Base-by-base conservation (phyloP, 108 stramenopile species). In the Cyclotella cryptica region DNA sequence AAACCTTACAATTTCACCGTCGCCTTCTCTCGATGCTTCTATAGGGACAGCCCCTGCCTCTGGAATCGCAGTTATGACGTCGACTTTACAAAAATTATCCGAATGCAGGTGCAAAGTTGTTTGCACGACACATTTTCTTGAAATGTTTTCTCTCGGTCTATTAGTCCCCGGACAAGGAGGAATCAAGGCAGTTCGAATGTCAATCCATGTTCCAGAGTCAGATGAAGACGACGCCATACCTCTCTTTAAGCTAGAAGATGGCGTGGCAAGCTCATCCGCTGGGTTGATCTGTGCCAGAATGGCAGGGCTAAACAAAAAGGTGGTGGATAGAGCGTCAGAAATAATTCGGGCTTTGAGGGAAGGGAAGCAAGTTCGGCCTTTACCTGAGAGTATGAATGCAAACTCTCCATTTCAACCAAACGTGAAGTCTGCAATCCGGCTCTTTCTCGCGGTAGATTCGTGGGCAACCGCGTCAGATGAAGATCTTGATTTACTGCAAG, bases 101-200 rank as follows among this genome's bases (percentile, higher is more conserved):
- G 58, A 67, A 35, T 83, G 72, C 44, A 82, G 81, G 26, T 93
- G 90, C 83, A 88, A 89, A 59, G 86, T 89, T n/a, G 79, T 98
- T 43, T 94, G 95, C 69, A 97, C 96, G 0, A 93, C 97, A 19
- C 98, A 98, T 69, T 96, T 98, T 67, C 87, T 97, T 27, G 98
- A 98, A 84, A 79, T 98, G n/a, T 98, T 97, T 68, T 91, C 93
- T 46, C 86, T 92, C 75, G 84, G 84, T 30, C 72, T 96, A n/a
- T 71, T 97, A n/a, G 43, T 69, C 61, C 87, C 94, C 30, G 81
- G 84, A 10, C 76, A 82, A 21, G 84, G 67, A 26, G 93, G 92
- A 30, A 90, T 96, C 69, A 92, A 90, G 62, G 92, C 89, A 13
- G 87, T 90, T 24, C 90, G 79, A 40, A 98, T 98, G 98, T 84